Evolutionary conservation across 169 alveolate species (phyloP).

Genomic region (Cyclospora cayetanensis): DNA sequence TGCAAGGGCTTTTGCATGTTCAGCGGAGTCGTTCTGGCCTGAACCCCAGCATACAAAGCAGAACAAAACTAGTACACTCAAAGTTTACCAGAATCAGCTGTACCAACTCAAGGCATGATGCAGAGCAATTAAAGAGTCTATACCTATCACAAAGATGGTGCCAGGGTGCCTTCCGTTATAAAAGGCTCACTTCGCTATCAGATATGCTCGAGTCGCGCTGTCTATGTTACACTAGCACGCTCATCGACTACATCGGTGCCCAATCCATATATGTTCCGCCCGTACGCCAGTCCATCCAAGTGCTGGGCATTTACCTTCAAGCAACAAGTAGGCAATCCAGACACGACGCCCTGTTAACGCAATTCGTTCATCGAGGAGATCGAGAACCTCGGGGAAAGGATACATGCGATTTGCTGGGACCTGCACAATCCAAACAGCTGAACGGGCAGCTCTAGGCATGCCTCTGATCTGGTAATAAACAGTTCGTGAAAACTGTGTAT

Average conservation of each 20-base stretch:
- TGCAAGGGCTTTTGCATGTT: conserved; percentile 62
- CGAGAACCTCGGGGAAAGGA: conserved; percentile 86
- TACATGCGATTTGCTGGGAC: conserved; percentile 85
- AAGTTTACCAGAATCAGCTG: too few relatives aligned
- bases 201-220: conserved; percentile 74
- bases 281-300: background rate
- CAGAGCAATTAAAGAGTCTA: too few relatives aligned
- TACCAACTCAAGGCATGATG: too few relatives aligned
- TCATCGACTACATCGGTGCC: conserved; percentile 76
- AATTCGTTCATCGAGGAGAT: conserved; percentile 84
- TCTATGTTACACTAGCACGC: conserved; percentile 81
- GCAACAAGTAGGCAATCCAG: conserved; percentile 86
- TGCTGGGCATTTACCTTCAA: conserved; percentile 79
- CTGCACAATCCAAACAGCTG: conserved; percentile 61
- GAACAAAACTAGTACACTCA: too few relatives aligned
- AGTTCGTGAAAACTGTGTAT: too few relatives aligned
- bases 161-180: too few relatives aligned
- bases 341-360: conserved; percentile 85
- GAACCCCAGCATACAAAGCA: conserved; percentile 66
- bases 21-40: conserved; percentile 15
- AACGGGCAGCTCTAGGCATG: too few relatives aligned
- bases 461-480: too few relatives aligned
- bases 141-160: too few relatives aligned
- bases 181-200: conserved; percentile 79
- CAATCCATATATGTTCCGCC: background rate